Evolutionary conservation across 2,329 filamentous ascomycete species (phyloP), one percentile per base, ranked within the genome.

Genomic region (Mycocentrospora acerina): DNA sequence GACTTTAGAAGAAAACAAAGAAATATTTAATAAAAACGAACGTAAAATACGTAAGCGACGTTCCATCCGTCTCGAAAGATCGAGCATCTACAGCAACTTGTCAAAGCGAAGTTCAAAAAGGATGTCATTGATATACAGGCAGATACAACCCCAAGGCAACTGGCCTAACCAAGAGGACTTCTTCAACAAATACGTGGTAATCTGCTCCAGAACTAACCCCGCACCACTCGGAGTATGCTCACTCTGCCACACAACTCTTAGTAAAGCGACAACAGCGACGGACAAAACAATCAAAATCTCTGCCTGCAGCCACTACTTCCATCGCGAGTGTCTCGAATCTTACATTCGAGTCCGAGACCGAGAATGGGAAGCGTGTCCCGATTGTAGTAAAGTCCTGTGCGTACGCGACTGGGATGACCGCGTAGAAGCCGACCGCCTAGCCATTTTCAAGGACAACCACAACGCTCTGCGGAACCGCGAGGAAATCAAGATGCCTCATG

Each of bases 381-480:
- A 42, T 3, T 50, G 45, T 17, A 27, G 15, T 11, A 8, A 44
- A 6, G 33, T 14, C 0, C 6, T 44, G 2, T 51, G 46, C 16
- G 15, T 40, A 32, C 43, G 42, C 7, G 44, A 22, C 4, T 16
- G 51, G 2, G 32, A 31, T 1, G 43, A 55, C 15, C 37, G 43
- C n/a, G 36, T 55, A 17, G 36, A 40, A 4, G 37, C 34, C 2
- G 39, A 49, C 27, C 40, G 31, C 5, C 17, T 37, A 25, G 43
- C 43, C 5, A 51, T 53, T 18, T 51, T 51, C 12, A 46, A 39
- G 1, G 18, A 24, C 9, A 28, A 41, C 4, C 24, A 35, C 16
- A 51, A 32, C 12, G 30, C 17, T 4, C 17, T 48, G 2, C 26
- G 14, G 4, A 13, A 29, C 4, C 22, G 39, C 15, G 34, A 46